Evolutionary conservation across 2,329 filamentous ascomycete genomes (phyloP).

Genomic region (Diaporthe citri): DNA sequence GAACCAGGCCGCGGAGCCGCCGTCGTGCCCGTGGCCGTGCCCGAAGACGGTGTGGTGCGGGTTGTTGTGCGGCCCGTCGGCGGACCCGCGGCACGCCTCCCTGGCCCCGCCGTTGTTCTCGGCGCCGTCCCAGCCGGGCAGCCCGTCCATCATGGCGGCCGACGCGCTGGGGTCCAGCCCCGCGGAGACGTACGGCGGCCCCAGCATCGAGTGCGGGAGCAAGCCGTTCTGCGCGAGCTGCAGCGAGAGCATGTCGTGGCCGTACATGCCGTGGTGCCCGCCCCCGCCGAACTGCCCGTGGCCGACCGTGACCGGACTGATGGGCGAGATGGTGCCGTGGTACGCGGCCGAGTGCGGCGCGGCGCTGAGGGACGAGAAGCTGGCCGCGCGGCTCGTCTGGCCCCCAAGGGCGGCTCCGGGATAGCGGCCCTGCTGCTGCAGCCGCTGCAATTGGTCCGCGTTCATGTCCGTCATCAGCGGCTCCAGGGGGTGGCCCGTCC

Average conservation of each 20-base stretch:
- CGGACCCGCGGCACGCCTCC: conserved; percentile 42
- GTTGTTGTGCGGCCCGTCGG: conserved; percentile 32
- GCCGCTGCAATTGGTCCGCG: conserved; percentile 51
- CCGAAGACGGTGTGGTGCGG: conserved; percentile 48
- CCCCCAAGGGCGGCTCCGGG: conserved; percentile 54
- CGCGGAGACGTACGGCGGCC: conserved; percentile 53
- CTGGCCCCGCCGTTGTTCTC: conserved; percentile 48
- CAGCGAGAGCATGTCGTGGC: conserved; percentile 66
- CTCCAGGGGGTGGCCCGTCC: conserved; percentile 49
- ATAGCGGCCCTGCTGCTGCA: conserved; percentile 58
- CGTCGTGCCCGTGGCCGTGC: conserved; percentile 56
- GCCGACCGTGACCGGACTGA: conserved; percentile 62
- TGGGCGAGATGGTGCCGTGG: conserved; percentile 61
- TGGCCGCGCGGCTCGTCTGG: conserved; percentile 55
- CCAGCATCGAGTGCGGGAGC: conserved; percentile 71
- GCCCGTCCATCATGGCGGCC: conserved; percentile 56
- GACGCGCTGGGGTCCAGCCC: conserved; percentile 58
- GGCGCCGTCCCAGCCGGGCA: conserved; percentile 56
- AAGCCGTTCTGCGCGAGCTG: conserved; percentile 65
- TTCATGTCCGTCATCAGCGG: conserved; percentile 54
- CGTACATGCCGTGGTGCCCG: conserved; percentile 57
- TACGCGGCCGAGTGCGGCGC: conserved; percentile 57
- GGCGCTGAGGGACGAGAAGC: conserved; percentile 56
- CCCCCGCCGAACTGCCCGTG: conserved; percentile 51
- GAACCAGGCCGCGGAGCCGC: conserved; percentile 81